Base-by-base conservation (phyloP, 306 rosid genomes). In the Cucurbita ficifolia region DNA sequence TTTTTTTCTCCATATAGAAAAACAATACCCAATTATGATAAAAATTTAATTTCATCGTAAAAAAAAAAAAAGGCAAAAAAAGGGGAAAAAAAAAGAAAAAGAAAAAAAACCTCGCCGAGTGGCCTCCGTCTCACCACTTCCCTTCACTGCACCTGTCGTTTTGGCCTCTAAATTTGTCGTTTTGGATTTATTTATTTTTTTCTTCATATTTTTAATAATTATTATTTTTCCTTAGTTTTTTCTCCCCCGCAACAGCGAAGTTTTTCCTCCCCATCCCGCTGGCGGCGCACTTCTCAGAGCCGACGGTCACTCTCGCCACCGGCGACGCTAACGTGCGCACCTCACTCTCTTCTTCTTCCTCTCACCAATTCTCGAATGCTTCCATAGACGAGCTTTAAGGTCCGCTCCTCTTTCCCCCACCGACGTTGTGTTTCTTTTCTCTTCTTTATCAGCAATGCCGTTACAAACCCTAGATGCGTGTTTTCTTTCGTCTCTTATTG, bases 321-420 rank as follows among this genome's bases (percentile, higher is more conserved):
- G 12, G 80, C 11, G 76, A 56, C 74, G 80, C 85, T 84, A 78
- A 81, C 88, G 85, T 83, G 87, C 88, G 86, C 88, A 75, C 76
- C 40, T 84, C 87, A 51, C 78, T 77, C 78, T 33, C 78, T 67
- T 12, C 56, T 69, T 69, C 78, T 67, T 45, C 56, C 7, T 69
- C 43, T 64, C 61, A 67, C 42, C 82, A 8, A 48, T 67, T 49
- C 57, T 48, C 9, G 69, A 46, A 84, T 50, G 50, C 73, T 83
- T 78, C 75, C 50, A 49, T 57, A 60, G 58, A 79, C 73, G 81
- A 17, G 77, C 78, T 54, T 51, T 54, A 63, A 75, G 78, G 75
- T 81, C 14, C 76, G 29, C 21, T 89, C 79, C 35, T 39, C 76
- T 17, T 76, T 21, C 74, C 75, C 35, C 57, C n/a, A 14, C 2